Evolutionary conservation across 441 rosid genomes (phyloP).

Genomic region (Kokia cookei): DNA sequence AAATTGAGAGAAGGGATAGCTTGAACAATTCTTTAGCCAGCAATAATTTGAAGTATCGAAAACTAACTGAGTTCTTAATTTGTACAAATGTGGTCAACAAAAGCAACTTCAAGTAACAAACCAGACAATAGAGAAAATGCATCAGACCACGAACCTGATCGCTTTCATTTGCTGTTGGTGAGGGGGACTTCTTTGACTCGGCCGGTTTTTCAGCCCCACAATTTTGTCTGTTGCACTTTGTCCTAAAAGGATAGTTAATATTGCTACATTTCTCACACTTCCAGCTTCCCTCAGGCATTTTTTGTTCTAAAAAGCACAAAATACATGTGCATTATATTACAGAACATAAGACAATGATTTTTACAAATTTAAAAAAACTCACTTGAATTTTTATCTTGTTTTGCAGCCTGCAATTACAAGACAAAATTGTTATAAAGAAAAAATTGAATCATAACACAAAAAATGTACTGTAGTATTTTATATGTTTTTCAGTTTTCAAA

Average conservation of each 20-base stretch:
- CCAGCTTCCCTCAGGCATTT: slow-evolving; percentile 99
- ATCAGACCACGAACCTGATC: slow-evolving; percentile 79
- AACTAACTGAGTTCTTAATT: slow-evolving; percentile 18
- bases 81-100: slow-evolving; percentile 19
- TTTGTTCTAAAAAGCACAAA: slow-evolving; percentile 59
- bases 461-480: neutral
- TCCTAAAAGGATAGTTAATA: slow-evolving; percentile 93
- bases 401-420: slow-evolving; percentile 54
- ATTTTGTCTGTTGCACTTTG: slow-evolving; percentile 93
- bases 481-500: neutral
- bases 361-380: slow-evolving; percentile 28
- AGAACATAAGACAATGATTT: slow-evolving; percentile 1
- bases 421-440: slow-evolving; percentile 9
- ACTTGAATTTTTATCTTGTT: slow-evolving; percentile 74
- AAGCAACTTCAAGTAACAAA: slow-evolving; percentile 24
- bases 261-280: slow-evolving; percentile 94
- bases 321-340: slow-evolving; percentile 15
- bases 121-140: slow-evolving; percentile 26
- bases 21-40: slow-evolving; percentile 10
- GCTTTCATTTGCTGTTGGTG: slow-evolving; percentile 57
- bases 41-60: slow-evolving; percentile 5
- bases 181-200: slow-evolving; percentile 55
- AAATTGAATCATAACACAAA: neutral
- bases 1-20: neutral
- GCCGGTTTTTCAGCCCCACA: slow-evolving; percentile 95